These are phyloP conservation scores for Francoa sonchifolia DNA, from an alignment of 441 rosid genomes.

Conservation along the genomic window DNA sequence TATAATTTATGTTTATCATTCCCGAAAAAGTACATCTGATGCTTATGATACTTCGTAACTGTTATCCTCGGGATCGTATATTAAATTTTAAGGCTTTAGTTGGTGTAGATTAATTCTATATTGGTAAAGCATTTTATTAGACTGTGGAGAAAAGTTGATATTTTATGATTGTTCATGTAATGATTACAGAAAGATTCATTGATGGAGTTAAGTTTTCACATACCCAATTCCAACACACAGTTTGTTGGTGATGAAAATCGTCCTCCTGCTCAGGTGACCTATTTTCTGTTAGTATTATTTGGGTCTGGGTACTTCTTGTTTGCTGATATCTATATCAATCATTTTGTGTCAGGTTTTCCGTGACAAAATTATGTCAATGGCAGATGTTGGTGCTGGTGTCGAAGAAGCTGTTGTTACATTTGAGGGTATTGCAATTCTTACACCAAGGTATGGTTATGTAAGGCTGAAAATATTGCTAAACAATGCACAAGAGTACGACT, in stretches of 20 bases:
- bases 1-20: not conserved
- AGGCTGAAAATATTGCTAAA: not conserved
- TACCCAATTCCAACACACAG: slow-evolving; percentile 81
- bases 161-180: not conserved
- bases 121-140: too few relatives aligned
- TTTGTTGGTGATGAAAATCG: slow-evolving; percentile 85
- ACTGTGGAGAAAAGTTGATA: not conserved
- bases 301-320: not conserved
- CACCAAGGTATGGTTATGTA: slow-evolving; percentile 57
- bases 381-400: slow-evolving; percentile 79
- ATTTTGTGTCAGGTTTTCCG: slow-evolving; percentile 49
- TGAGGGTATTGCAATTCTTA: slow-evolving; percentile 80
- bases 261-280: slow-evolving; percentile 73
- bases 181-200: slow-evolving; percentile 72
- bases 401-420: slow-evolving; percentile 91
- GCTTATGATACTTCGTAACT: not conserved
- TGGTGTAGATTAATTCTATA: not conserved
- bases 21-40: slow-evolving; percentile 1
- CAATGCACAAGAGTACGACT: too few relatives aligned
- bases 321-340: slow-evolving; percentile 7
- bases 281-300: slow-evolving; percentile 4
- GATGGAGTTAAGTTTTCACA: slow-evolving; percentile 93
- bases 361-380: slow-evolving; percentile 57
- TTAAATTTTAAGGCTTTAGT: not conserved
- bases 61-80: too few relatives aligned